Conservation (phyloP, 2,329 filamentous ascomycete species). For the Aaosphaeria arxii region DNA sequence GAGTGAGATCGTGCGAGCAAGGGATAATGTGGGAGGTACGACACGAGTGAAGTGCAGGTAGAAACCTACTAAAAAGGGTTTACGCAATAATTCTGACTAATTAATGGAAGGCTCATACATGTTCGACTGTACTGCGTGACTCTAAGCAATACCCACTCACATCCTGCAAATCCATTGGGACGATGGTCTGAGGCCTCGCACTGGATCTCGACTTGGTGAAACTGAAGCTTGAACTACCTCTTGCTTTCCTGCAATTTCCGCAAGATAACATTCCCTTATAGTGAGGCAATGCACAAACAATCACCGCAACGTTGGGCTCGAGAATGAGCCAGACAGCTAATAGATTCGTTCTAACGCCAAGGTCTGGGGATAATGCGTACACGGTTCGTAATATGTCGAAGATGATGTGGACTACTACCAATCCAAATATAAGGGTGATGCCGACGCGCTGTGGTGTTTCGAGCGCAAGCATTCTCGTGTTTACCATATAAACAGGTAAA, state of each 20-base stretch:
- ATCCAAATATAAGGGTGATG: slow-evolving; percentile 1
- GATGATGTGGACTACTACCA: slow-evolving; percentile 1
- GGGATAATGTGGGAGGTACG: no score
- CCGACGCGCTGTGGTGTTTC: background rate
- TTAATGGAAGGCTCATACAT: no score
- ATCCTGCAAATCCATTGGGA: background rate
- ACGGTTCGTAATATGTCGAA: slow-evolving; percentile 5
- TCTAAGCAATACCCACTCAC: background rate
- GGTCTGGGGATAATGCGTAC: background rate
- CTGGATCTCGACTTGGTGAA: background rate
- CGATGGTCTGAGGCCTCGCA: background rate
- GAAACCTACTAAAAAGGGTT: no score
- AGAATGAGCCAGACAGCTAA: slow-evolving; percentile 5
- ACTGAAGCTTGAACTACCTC: no score
- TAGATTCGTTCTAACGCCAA: background rate
- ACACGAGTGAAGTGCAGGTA: no score
- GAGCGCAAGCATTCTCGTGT: background rate
- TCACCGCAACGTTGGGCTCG: slow-evolving; percentile 7
- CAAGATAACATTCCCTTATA: slow-evolving; percentile 1
- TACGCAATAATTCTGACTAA: no score
- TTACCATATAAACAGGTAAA: slow-evolving; percentile 1
- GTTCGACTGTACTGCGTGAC: background rate
- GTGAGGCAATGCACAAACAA: slow-evolving; percentile 9
- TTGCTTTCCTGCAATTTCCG: background rate
- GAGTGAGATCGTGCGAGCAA: no score